These are phyloP conservation scores for Withania somnifera DNA, from an alignment of 305 asterid genomes.

Conservation along the genomic window DNA sequence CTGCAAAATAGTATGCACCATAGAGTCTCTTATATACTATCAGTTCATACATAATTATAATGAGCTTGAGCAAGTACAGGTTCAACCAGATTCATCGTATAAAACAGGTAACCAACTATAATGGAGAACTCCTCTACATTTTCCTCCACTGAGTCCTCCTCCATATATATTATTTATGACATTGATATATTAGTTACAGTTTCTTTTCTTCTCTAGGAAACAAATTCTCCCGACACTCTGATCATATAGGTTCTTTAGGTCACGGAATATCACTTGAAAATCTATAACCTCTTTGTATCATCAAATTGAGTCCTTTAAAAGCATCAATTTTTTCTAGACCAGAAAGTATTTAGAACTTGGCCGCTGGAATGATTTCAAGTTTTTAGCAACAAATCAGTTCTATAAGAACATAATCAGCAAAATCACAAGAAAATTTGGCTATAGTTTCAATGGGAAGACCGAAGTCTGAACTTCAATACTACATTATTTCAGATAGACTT, in stretches of 20 bases:
- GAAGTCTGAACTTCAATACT: not conserved
- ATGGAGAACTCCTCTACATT: not conserved
- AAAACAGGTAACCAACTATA: not conserved
- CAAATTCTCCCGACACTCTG: not conserved
- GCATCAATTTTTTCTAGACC: not conserved
- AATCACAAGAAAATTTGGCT: not conserved
- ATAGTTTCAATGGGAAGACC: no score
- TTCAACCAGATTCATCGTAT: not conserved
- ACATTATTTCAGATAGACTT: not conserved
- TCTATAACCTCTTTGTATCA: not conserved
- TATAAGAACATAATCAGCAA: not conserved
- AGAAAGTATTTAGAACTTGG: not conserved
- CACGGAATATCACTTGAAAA: not conserved
- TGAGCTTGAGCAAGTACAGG: not conserved
- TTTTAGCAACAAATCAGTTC: not conserved
- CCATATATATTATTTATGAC: not conserved
- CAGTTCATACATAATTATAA: not conserved
- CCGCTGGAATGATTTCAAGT: not conserved
- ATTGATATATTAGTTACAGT: not conserved
- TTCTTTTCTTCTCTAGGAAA: not conserved
- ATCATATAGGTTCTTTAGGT: not conserved
- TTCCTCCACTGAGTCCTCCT: not conserved
- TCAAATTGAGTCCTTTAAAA: no score
- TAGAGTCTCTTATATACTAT: not conserved
- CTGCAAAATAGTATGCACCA: not conserved